Conservation (phyloP, 192 early-diverging fungal genomes). For the Rhizoclosmatium sp. region DNA sequence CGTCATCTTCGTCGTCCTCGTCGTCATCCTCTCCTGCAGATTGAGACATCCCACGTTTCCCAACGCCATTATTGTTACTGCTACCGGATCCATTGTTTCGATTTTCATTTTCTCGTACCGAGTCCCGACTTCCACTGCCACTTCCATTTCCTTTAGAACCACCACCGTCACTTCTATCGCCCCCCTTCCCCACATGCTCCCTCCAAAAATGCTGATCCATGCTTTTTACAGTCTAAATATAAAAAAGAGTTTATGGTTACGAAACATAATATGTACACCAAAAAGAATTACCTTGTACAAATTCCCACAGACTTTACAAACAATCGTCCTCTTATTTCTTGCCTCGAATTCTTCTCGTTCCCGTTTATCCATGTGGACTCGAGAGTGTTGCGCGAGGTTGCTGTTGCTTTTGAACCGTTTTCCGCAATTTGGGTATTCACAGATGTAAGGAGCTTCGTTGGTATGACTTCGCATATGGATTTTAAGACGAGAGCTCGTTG, state of each 20-base stretch:
- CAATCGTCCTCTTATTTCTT: constrained; percentile 7
- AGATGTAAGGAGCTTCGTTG: constrained; percentile 35
- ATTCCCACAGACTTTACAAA: constrained; percentile 29
- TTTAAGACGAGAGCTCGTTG: constrained; percentile 38
- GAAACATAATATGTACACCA: too few species aligned
- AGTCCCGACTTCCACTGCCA: not conserved
- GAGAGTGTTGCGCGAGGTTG: constrained; percentile 37
- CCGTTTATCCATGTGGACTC: constrained; percentile 42
- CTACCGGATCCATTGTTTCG: too few species aligned
- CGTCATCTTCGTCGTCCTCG: too few species aligned
- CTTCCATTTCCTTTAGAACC: not conserved
- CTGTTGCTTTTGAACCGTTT: constrained; percentile 37
- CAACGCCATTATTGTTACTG: not conserved
- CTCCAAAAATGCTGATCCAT: constrained; percentile 38
- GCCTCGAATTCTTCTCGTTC: constrained; percentile 35
- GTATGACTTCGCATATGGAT: constrained; percentile 44
- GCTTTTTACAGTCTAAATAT: constrained; percentile 4
- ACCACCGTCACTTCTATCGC: not conserved
- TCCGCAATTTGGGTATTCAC: constrained; percentile 33
- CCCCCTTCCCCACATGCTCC: constrained; percentile 25
- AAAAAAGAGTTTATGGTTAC: not conserved
- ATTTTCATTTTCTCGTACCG: not conserved
- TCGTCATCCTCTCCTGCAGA: too few species aligned
- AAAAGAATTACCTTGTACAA: constrained; percentile 9
- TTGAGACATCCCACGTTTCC: not conserved